These are phyloP conservation scores for Eucalyptus paniculata DNA, from an alignment of 345 rosid genomes.

Conservation along the genomic window DNA sequence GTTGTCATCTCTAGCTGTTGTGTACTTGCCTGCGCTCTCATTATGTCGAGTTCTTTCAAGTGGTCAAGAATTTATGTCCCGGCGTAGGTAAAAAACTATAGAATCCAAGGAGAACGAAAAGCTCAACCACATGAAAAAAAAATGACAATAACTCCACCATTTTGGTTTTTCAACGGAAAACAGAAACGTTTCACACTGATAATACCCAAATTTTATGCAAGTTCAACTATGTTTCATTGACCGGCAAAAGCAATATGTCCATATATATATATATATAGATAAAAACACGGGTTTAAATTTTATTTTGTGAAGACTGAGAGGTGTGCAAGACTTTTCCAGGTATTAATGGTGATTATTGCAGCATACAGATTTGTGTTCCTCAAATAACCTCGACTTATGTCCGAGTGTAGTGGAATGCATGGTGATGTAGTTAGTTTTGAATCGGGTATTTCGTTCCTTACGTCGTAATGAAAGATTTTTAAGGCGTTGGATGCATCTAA, in stretches of 20 bases:
- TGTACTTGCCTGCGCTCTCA: conserved; percentile 18
- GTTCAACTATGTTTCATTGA: no score
- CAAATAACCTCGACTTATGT: not conserved
- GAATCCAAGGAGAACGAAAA: conserved; percentile 1
- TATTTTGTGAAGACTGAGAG: not conserved
- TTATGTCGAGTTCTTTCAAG: conserved; percentile 1
- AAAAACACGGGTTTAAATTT: not conserved
- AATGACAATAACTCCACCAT: not conserved
- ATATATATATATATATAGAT: no score
- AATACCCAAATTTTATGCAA: conserved; percentile 19
- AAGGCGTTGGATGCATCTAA: not conserved
- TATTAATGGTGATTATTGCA: not conserved
- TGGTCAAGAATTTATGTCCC: conserved; percentile 29
- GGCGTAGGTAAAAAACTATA: not conserved
- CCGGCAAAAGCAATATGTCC: not conserved
- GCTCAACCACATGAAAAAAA: not conserved
- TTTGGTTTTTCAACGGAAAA: not conserved
- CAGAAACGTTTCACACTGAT: not conserved
- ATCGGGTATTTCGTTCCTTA: not conserved
- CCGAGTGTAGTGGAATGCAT: not conserved
- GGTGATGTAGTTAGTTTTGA: not conserved
- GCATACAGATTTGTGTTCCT: not conserved
- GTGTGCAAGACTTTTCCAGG: not conserved
- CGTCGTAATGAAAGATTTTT: not conserved
- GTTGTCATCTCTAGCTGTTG: conserved; percentile 12